phyloP scores from a whole-genome alignment of 768 basidiomycete genomes.

The Fistulinella prunicolor region DNA sequence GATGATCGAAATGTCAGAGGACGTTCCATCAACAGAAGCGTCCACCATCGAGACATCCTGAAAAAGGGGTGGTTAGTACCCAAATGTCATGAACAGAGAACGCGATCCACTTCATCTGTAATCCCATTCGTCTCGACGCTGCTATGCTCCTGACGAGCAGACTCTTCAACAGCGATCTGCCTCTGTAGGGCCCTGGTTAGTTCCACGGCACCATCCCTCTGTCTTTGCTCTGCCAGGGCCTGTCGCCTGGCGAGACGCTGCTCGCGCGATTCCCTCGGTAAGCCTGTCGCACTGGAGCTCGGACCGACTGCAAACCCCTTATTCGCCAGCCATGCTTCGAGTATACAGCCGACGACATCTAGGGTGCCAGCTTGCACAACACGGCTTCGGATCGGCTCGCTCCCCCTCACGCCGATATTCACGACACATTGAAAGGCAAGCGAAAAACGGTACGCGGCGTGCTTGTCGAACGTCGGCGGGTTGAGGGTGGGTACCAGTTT shows the following conservation, averaged over 20 bases:
- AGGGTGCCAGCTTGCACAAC: conserved; percentile 95
- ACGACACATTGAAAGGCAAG: conserved; percentile 96
- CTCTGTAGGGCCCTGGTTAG: conserved; percentile 56
- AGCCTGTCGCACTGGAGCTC: conserved; percentile 69
- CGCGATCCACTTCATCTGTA: conserved; percentile 26
- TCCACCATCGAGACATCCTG: conserved; percentile 37
- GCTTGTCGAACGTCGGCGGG: conserved; percentile 71
- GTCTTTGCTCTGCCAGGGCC: conserved; percentile 52
- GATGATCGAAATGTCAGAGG: conserved; percentile 23
- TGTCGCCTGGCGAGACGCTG: conserved; percentile 62
- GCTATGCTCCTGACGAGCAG: conserved; percentile 14
- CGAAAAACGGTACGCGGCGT: conserved; percentile 84
- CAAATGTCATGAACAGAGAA: background rate
- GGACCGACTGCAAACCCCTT: conserved; percentile 87
- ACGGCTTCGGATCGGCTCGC: conserved; percentile 83
- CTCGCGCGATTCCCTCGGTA: conserved; percentile 72
- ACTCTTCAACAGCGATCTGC: conserved; percentile 40
- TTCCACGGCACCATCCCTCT: conserved; percentile 53
- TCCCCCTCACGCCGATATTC: conserved; percentile 96
- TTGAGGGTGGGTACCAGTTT: conserved; percentile 61
- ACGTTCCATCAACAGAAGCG: conserved; percentile 12
- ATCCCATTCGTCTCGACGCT: conserved; percentile 4
- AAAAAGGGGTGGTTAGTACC: conserved; percentile 10
- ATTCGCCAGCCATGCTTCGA: conserved; percentile 89
- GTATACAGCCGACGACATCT: conserved; percentile 89